These are phyloP conservation scores for Scutellaria galericulata DNA, from an alignment of 257 asterid genomes.

Conservation along the genomic window DNA sequence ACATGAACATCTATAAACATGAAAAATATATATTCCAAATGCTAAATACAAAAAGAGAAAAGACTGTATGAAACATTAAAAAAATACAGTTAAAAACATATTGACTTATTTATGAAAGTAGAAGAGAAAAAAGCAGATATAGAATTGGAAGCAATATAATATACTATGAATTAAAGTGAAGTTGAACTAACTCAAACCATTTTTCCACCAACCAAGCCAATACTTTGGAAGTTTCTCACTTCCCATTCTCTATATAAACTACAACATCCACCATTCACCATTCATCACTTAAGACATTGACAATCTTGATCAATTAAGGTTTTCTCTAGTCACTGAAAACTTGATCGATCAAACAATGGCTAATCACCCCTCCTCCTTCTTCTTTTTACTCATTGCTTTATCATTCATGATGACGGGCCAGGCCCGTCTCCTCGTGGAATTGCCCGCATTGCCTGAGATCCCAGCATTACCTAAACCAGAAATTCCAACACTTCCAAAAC, in stretches of 20 bases:
- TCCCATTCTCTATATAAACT: neutral
- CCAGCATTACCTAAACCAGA: neutral
- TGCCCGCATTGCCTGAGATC: neutral
- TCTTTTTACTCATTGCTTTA: constrained; percentile 10
- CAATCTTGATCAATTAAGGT: too few species aligned
- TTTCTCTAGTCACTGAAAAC: neutral
- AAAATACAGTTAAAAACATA: too few species aligned
- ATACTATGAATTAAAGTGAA: neutral
- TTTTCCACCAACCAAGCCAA: constrained; percentile 12
- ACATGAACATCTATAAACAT: too few species aligned
- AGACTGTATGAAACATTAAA: too few species aligned
- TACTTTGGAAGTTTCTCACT: neutral
- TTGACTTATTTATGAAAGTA: too few species aligned
- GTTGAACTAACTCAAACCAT: constrained; percentile 13
- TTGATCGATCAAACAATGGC: constrained; percentile 21
- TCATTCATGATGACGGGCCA: neutral
- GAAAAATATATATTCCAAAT: too few species aligned
- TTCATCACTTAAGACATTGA: neutral
- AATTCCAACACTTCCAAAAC: neutral
- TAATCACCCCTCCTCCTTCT: constrained; percentile 3
- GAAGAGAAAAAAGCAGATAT: too few species aligned
- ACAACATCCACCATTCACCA: neutral
- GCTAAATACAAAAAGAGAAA: too few species aligned
- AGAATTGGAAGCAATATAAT: neutral
- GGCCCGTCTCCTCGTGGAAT: constrained; percentile 40